Percentiles rank a stretch among this genome's conserved stretches.
phyloP scores from a whole-genome alignment of 805 yeast genomes.

The Pichia nakasei region DNA sequence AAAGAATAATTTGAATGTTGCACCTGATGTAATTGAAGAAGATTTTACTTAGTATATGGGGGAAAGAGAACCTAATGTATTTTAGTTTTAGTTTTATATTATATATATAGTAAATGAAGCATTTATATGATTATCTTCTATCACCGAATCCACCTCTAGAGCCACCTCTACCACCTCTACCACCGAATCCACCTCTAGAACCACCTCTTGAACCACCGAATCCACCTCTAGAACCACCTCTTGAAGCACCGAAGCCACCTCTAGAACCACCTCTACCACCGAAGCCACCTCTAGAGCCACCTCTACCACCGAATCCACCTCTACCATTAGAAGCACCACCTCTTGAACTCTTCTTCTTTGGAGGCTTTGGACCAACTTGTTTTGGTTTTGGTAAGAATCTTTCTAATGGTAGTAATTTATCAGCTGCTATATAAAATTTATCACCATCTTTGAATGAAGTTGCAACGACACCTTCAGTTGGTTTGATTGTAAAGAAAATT shows the following conservation, averaged over 20 bases:
- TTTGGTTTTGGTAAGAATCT: constrained; percentile 96
- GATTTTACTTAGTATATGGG: constrained; percentile 32
- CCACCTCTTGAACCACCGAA: constrained; percentile 8
- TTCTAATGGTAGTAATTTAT: constrained; percentile 89
- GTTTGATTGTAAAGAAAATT: constrained; percentile 95
- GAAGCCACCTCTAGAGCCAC: constrained; percentile 18
- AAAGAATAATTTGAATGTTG: constrained; percentile 38
- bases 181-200: background rate
- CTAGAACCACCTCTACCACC: constrained; percentile 34
- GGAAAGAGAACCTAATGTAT: too few species aligned
- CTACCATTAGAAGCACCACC: constrained; percentile 43
- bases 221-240: constrained; percentile 27
- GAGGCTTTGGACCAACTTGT: constrained; percentile 73
- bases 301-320: constrained; percentile 30
- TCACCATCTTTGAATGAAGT: constrained; percentile 90
- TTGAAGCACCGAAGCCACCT: constrained; percentile 4
- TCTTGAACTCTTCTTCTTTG: constrained; percentile 56
- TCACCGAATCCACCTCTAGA: background rate
- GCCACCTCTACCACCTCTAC: background rate
- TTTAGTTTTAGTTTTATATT: too few species aligned
- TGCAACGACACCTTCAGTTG: constrained; percentile 94
- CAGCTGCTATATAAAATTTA: constrained; percentile 91
- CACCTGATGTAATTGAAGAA: constrained; percentile 27
- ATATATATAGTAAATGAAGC: background rate
- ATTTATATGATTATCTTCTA: background rate